These are phyloP conservation scores for Lolium perenne DNA, from an alignment of 176 grass and related monocot genomes.

Conservation along the genomic window DNA sequence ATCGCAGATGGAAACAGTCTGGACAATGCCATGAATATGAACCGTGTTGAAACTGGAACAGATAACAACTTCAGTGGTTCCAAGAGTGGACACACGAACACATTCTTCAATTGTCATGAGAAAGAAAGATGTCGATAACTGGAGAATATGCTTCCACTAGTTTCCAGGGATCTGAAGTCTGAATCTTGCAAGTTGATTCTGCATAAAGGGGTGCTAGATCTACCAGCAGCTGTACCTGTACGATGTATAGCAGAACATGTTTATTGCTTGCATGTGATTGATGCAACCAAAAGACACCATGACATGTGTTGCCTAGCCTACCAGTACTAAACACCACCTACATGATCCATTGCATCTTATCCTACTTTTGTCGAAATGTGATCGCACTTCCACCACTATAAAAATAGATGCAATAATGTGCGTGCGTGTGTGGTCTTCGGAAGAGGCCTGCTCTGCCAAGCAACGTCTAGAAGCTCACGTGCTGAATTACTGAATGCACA, in stretches of 20 bases:
- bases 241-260: not conserved
- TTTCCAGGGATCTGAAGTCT: no score
- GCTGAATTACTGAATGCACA: slow-evolving; percentile 31
- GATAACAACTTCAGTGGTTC: no score
- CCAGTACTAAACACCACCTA: not conserved
- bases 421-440: slow-evolving; percentile 13
- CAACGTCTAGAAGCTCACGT: slow-evolving; percentile 60
- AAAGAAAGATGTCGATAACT: not conserved
- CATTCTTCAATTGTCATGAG: not conserved
- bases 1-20: not conserved
- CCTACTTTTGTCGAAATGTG: slow-evolving; percentile 12
- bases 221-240: no score
- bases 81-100: not conserved
- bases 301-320: not conserved
- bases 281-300: not conserved
- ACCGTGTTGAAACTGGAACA: no score
- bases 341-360: slow-evolving; percentile 47
- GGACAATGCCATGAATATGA: slow-evolving; percentile 1
- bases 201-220: no score
- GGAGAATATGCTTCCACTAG: not conserved
- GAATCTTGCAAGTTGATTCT: no score
- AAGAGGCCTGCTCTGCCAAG: slow-evolving; percentile 25
- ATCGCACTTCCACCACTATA: not conserved
- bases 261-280: slow-evolving; percentile 18
- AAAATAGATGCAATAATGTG: slow-evolving; percentile 28